Evolutionary conservation across 441 rosid species (phyloP).

Genomic region (Omphalea diandra): DNA sequence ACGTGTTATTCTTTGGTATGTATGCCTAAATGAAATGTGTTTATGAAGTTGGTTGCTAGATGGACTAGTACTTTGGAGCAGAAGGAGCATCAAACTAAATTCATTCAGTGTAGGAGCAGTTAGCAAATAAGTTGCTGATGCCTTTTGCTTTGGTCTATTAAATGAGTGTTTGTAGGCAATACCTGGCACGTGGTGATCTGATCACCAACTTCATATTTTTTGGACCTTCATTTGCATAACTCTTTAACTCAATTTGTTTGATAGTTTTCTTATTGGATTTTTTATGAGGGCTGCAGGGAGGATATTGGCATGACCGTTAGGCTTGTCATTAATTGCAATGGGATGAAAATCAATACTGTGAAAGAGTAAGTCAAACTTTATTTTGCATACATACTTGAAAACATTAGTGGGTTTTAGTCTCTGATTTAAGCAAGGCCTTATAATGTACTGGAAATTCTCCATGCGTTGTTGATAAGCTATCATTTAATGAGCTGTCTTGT

Average conservation of each 20-base stretch:
- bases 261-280: slow-evolving; percentile 12
- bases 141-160: neutral
- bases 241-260: slow-evolving; percentile 7
- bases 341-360: slow-evolving; percentile 80
- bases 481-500: neutral
- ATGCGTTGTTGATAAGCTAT: neutral
- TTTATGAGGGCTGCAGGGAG: slow-evolving; percentile 53
- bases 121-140: neutral
- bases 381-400: neutral
- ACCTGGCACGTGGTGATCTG: slow-evolving; percentile 1
- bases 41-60: neutral
- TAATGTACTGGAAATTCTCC: neutral
- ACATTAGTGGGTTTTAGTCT: slow-evolving; percentile 5
- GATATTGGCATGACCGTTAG: slow-evolving; percentile 85
- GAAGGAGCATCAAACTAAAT: neutral
- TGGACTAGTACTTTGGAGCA: neutral
- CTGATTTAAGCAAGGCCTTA: neutral
- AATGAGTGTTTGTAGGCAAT: neutral
- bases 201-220: neutral
- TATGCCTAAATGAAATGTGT: neutral
- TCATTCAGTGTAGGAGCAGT: neutral
- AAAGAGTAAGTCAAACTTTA: slow-evolving; percentile 62
- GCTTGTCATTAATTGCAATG: slow-evolving; percentile 86
- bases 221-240: slow-evolving; percentile 4
- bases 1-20: neutral